Evolutionary conservation across 148 eudicot genomes (phyloP).

Genomic region (Fagopyrum tataricum): DNA sequence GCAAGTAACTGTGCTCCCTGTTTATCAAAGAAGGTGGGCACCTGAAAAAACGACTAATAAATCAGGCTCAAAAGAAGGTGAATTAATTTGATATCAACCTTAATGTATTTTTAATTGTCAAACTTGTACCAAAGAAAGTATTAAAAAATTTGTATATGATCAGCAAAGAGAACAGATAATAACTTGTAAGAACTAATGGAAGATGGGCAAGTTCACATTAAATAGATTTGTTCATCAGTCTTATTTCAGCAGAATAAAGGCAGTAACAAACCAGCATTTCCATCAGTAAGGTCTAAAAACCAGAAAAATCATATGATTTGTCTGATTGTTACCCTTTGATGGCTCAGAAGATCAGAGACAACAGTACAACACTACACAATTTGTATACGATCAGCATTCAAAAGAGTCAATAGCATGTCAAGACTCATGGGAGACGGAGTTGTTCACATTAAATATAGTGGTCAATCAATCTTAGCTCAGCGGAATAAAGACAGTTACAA

Average conservation of each 20-base stretch:
- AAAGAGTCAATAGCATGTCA: no score
- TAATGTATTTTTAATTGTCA: not conserved
- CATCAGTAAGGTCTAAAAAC: not conserved
- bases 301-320: not conserved
- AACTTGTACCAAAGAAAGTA: not conserved
- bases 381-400: no score
- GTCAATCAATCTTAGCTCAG: no score
- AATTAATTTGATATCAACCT: not conserved
- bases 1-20: constrained; percentile 94
- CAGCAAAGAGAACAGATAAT: not conserved
- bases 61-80: constrained; percentile 8
- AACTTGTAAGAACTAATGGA: not conserved
- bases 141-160: not conserved
- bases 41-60: constrained; percentile 32
- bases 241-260: not conserved
- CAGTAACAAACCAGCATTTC: not conserved
- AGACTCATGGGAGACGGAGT: no score
- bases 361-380: no score
- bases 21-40: constrained; percentile 87
- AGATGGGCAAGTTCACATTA: not conserved
- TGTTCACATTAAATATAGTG: no score
- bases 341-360: not conserved
- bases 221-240: not conserved
- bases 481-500: no score
- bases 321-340: not conserved